These are phyloP conservation scores for Colletotrichum agaves DNA, from an alignment of 2,329 filamentous ascomycete genomes.

Conservation along the genomic window DNA sequence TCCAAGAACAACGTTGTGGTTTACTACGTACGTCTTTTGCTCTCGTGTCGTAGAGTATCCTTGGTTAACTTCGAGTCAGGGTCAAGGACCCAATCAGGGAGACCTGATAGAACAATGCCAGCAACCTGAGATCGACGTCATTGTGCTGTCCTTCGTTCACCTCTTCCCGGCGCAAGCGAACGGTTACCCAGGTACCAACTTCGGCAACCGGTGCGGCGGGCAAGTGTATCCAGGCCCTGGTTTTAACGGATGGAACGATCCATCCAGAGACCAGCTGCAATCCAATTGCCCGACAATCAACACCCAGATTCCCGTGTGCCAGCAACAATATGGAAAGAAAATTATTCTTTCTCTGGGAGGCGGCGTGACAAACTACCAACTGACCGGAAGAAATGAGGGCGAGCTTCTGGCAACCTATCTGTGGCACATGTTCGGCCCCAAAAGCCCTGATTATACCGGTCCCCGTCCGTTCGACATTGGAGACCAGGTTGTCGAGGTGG, in stretches of 20 bases:
- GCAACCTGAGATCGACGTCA: slow-evolving; percentile 52
- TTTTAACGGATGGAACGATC: slow-evolving; percentile 45
- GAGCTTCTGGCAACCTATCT: slow-evolving; percentile 49
- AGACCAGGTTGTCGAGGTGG: slow-evolving; percentile 44
- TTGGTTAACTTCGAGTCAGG: slow-evolving; percentile 42
- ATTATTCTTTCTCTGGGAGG: slow-evolving; percentile 55
- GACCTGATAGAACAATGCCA: slow-evolving; percentile 52
- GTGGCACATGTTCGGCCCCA: slow-evolving; percentile 54
- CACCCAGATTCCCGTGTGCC: slow-evolving; percentile 52
- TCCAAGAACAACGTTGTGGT: slow-evolving; percentile 53
- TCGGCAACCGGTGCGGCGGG: slow-evolving; percentile 53
- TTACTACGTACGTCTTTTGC: slow-evolving; percentile 50
- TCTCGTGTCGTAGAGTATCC: neutral
- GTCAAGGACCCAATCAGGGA: slow-evolving; percentile 52
- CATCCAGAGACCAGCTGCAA: slow-evolving; percentile 46
- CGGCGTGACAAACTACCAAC: slow-evolving; percentile 47
- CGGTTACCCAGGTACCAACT: slow-evolving; percentile 53
- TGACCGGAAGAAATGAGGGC: slow-evolving; percentile 50
- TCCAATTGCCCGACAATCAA: slow-evolving; percentile 49
- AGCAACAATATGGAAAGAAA: slow-evolving; percentile 51
- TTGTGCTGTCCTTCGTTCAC: slow-evolving; percentile 55
- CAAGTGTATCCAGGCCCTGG: slow-evolving; percentile 46
- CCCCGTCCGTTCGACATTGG: slow-evolving; percentile 35
- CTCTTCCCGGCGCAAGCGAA: slow-evolving; percentile 55
- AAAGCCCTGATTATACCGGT: slow-evolving; percentile 45